Conservation (phyloP, 2,329 filamentous ascomycete genomes). For the Neoarthrinium moseri region DNA sequence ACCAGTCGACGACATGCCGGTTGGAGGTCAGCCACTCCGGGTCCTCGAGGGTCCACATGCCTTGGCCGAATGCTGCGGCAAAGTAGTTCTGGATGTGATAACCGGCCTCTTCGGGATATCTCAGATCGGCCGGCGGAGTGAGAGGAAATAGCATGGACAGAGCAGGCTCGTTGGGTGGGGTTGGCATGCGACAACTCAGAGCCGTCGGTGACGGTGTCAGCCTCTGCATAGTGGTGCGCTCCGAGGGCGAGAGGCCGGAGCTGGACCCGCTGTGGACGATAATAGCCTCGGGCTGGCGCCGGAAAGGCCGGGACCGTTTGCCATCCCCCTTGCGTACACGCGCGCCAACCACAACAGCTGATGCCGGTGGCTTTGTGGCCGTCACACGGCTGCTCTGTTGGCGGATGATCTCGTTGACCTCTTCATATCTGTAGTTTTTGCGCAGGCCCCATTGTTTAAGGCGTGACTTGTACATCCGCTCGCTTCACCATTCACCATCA, state of each 20-base stretch:
- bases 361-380: background rate
- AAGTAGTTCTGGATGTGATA: slow-evolving; percentile 2
- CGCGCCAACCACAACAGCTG: background rate
- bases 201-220: background rate
- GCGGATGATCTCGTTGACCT: slow-evolving; percentile 9
- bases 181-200: slow-evolving; percentile 2
- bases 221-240: background rate
- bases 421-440: slow-evolving; percentile 9
- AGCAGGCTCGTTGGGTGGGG: background rate
- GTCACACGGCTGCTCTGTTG: slow-evolving; percentile 1
- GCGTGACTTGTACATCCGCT: slow-evolving; percentile 9
- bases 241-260: background rate
- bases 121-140: slow-evolving; percentile 1
- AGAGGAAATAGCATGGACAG: slow-evolving; percentile 9
- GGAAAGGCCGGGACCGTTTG: background rate
- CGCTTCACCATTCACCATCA: background rate
- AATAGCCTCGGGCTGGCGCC: background rate
- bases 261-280: background rate
- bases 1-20: slow-evolving; percentile 2
- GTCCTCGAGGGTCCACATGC: background rate
- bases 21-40: slow-evolving; percentile 3
- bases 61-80: slow-evolving; percentile 2
- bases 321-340: slow-evolving; percentile 2
- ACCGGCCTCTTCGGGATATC: slow-evolving; percentile 3
- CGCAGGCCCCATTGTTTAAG: slow-evolving; percentile 9